Evolutionary conservation across 2,329 filamentous ascomycete species (phyloP).

Genomic region (Keithomyces neogunnii): DNA sequence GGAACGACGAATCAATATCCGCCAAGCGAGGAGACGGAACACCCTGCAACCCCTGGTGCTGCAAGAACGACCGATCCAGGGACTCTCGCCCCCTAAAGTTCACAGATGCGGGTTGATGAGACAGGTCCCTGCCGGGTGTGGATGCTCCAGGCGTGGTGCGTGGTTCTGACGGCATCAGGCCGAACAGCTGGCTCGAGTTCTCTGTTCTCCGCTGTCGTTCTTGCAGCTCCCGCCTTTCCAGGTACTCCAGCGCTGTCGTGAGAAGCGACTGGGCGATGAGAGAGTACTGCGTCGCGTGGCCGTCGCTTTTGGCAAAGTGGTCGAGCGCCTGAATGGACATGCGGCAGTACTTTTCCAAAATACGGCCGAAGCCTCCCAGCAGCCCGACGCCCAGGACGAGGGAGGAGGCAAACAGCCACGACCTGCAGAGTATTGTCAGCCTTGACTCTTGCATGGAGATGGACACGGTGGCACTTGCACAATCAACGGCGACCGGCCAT

Average conservation of each 20-base stretch:
- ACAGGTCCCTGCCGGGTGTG: slow-evolving; percentile 8
- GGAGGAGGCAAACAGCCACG: slow-evolving; percentile 46
- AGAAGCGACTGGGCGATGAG: slow-evolving; percentile 44
- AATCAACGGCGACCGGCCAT: slow-evolving; percentile 38
- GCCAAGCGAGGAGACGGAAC: slow-evolving; percentile 23
- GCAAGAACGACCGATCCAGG: slow-evolving; percentile 13
- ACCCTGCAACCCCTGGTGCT: slow-evolving; percentile 16
- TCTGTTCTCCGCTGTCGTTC: slow-evolving; percentile 39
- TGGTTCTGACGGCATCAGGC: slow-evolving; percentile 24
- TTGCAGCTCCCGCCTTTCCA: slow-evolving; percentile 38
- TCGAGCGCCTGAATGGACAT: slow-evolving; percentile 39
- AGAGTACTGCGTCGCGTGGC: slow-evolving; percentile 43
- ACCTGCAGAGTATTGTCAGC: slow-evolving; percentile 21
- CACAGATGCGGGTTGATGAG: slow-evolving; percentile 8
- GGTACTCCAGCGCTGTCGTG: slow-evolving; percentile 33
- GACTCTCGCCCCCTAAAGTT: slow-evolving; percentile 13
- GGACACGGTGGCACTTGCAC: slow-evolving; percentile 30
- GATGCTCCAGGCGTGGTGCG: not conserved
- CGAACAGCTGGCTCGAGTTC: slow-evolving; percentile 43
- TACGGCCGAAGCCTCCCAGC: slow-evolving; percentile 41
- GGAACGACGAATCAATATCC: slow-evolving; percentile 29
- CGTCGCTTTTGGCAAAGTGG: slow-evolving; percentile 39
- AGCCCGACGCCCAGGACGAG: slow-evolving; percentile 43
- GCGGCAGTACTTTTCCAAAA: slow-evolving; percentile 40
- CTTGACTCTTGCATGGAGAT: not conserved